Evolutionary conservation across 2,329 filamentous ascomycete genomes (phyloP), one percentile per base, ranked within the genome.

Genomic region (Talaromyces albobiverticillius): DNA sequence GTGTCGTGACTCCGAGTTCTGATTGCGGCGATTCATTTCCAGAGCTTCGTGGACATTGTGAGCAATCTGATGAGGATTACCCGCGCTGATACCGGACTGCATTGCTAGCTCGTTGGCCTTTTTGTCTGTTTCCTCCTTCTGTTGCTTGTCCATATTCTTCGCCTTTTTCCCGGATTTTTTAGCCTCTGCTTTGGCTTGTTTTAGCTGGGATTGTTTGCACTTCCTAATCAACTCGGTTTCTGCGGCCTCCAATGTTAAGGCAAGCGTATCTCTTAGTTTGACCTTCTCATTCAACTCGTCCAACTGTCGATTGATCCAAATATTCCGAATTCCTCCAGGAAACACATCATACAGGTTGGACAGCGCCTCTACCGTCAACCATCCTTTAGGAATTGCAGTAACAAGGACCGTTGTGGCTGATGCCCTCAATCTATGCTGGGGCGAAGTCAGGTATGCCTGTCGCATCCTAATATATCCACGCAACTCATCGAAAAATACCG

Each of bases 331-430:
- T 26, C 94, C 94, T 18, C 94, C 94, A 0, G 94, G 94, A 62
- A 96, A 97, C 1, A 97, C 92, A 68, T 99, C 94, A 64, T 95
- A 99, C 0, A 99, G 78, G 0, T 87, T 88, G 55, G 85, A 82
- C 4, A 99, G 79, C 0, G 90, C 89, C 42, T 95, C 86, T 46
- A 90, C 82, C 2, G 83, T 90, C 7, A 95, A 83, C 94, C 94
- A 99, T 66, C 95, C 95, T 38, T 82, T 77, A 1, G 94, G 94
- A 49, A 99, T 96, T 10, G 87, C 88, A 59, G 87, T 94, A 50
- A 99, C 91, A 5, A 99, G 80, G 45, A 99, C 93, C 0, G 94
- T 99, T 5, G 93, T 99, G 2, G 94, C 93, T 14, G 93, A 97
- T 16, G 94, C 94, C 43, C 90, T 85, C 16, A 99, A 81, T 18